Percentiles rank a stretch among this genome's conserved stretches.
These are phyloP conservation scores for Penicillium psychrosexuale DNA, from an alignment of 2,329 filamentous ascomycete species.

Conservation along the genomic window DNA sequence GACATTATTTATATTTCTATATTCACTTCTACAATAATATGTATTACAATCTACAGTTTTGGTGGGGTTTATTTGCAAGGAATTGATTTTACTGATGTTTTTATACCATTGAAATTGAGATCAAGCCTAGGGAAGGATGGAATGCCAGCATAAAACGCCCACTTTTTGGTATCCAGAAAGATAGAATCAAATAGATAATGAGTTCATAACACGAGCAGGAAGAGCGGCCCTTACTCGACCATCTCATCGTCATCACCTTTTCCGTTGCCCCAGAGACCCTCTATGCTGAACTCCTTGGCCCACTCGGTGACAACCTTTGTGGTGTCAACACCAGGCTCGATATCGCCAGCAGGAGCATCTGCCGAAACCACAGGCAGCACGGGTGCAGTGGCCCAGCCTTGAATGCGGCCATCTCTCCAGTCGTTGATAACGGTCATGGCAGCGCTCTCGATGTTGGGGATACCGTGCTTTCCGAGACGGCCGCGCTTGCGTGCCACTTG, in stretches of 20 bases:
- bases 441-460: slow-evolving; percentile 82
- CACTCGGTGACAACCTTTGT: slow-evolving; percentile 89
- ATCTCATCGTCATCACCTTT: slow-evolving; percentile 39
- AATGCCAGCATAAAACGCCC: slow-evolving; percentile 26
- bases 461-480: slow-evolving; percentile 78
- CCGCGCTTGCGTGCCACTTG: slow-evolving; percentile 94
- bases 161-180: slow-evolving; percentile 35
- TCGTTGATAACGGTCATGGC: slow-evolving; percentile 95
- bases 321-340: slow-evolving; percentile 56
- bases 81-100: neutral
- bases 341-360: slow-evolving; percentile 30
- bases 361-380: slow-evolving; percentile 53
- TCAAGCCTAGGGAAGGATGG: slow-evolving; percentile 18
- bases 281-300: slow-evolving; percentile 92
- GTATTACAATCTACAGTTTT: neutral
- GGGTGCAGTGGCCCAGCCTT: slow-evolving; percentile 84
- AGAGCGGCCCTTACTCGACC: slow-evolving; percentile 34
- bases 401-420: slow-evolving; percentile 91
- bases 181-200: slow-evolving; percentile 24
- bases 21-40: neutral
- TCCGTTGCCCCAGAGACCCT: slow-evolving; percentile 81
- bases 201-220: slow-evolving; percentile 22
- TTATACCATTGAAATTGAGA: slow-evolving; percentile 13
- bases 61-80: neutral
- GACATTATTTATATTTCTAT: neutral